phyloP scores from a whole-genome alignment of 192 early-diverging fungal genomes.

The Funneliformis mosseae region DNA sequence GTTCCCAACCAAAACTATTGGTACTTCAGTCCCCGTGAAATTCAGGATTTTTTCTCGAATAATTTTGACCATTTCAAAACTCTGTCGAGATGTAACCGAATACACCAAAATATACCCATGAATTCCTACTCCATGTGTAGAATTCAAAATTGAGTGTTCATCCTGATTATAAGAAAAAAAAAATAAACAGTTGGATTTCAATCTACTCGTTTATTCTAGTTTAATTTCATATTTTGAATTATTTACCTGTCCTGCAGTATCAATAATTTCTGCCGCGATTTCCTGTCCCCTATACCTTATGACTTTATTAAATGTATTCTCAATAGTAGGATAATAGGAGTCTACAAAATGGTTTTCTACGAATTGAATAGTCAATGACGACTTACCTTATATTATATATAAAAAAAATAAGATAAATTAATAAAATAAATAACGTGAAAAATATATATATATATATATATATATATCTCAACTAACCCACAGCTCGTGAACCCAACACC shows the following conservation, averaged over 20 bases:
- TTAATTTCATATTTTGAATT: slow-evolving; percentile 30
- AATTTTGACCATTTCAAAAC: slow-evolving; percentile 88
- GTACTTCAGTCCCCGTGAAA: slow-evolving; percentile 87
- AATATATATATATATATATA: no score
- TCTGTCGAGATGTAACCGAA: slow-evolving; percentile 81
- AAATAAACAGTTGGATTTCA: neutral
- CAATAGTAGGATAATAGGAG: slow-evolving; percentile 95
- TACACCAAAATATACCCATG: slow-evolving; percentile 96
- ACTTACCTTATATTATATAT: slow-evolving; percentile 76
- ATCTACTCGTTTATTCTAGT: no score
- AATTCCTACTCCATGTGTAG: slow-evolving; percentile 85
- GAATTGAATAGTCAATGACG: slow-evolving; percentile 90
- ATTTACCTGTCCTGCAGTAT: slow-evolving; percentile 89
- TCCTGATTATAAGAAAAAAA: slow-evolving; percentile 55
- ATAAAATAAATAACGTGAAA: no score
- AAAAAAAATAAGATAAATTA: slow-evolving; percentile 11
- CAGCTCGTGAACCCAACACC: slow-evolving; percentile 77
- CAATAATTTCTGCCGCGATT: slow-evolving; percentile 88
- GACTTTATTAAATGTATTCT: slow-evolving; percentile 86
- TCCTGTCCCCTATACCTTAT: slow-evolving; percentile 82
- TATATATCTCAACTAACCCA: slow-evolving; percentile 67
- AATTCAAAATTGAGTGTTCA: slow-evolving; percentile 92
- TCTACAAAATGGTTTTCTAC: slow-evolving; percentile 90
- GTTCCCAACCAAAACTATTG: slow-evolving; percentile 90
- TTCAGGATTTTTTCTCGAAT: slow-evolving; percentile 95